These are phyloP conservation scores for Hansenula lynferdii DNA, from an alignment of 1,139 yeast species.

Conservation along the genomic window DNA sequence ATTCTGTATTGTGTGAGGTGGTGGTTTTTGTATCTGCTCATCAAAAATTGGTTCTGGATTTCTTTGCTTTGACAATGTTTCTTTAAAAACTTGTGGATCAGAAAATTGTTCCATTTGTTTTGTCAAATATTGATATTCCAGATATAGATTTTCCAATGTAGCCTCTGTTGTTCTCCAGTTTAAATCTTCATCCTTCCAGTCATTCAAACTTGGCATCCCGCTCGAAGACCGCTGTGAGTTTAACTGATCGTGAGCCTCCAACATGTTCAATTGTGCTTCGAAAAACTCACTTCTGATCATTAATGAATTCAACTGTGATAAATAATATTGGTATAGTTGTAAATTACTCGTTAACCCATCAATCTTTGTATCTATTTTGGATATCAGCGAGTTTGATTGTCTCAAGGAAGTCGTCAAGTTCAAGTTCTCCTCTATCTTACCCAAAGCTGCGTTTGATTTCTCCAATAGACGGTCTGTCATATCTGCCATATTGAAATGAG, in stretches of 20 bases:
- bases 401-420: constrained; percentile 15
- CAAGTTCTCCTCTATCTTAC: constrained; percentile 19
- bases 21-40: background rate
- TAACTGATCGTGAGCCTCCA: constrained; percentile 25
- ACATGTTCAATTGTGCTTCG: constrained; percentile 31
- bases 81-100: background rate
- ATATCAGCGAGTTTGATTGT: constrained; percentile 12
- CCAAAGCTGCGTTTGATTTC: constrained; percentile 15
- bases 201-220: constrained; percentile 17
- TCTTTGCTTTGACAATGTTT: background rate
- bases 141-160: constrained; percentile 43
- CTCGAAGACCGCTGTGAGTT: constrained; percentile 17
- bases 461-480: constrained; percentile 17
- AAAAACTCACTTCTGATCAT: constrained; percentile 33
- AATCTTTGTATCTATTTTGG: constrained; percentile 14
- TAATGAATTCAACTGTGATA: constrained; percentile 29
- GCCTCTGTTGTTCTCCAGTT: constrained; percentile 40
- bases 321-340: constrained; percentile 16
- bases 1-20: background rate
- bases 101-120: constrained; percentile 12
- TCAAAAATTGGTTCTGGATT: background rate
- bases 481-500: constrained; percentile 4
- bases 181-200: constrained; percentile 25
- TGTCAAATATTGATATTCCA: constrained; percentile 40
- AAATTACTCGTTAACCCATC: constrained; percentile 11